A percentile compares a stretch with the other conserved stretches of the same genome.
Evolutionary conservation across 192 early-diverging fungal species (phyloP).

Genomic region (Gonapodya prolifera): DNA sequence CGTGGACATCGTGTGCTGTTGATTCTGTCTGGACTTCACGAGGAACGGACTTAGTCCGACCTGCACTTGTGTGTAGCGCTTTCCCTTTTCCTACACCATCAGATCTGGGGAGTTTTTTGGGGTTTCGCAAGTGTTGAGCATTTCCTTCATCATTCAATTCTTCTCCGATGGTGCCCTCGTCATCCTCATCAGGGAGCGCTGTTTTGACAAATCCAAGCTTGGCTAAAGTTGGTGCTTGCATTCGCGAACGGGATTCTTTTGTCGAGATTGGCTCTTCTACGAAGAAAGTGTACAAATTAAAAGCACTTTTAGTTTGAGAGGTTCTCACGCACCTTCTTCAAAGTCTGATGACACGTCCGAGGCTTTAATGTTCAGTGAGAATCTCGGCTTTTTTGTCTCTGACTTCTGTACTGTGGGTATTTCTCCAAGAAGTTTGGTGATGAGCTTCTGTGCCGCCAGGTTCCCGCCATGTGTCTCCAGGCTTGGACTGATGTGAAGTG

Average conservation of each 20-base stretch:
- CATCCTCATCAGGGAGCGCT: neutral
- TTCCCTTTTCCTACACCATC: neutral
- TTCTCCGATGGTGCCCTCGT: neutral
- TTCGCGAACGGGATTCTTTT: neutral
- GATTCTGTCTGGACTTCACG: neutral
- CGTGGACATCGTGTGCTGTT: neutral
- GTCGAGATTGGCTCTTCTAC: neutral
- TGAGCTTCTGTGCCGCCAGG: neutral
- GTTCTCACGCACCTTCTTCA: neutral
- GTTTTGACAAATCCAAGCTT: neutral
- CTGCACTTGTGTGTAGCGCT: neutral
- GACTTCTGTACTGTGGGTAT: neutral
- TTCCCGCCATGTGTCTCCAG: neutral
- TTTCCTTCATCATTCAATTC: neutral
- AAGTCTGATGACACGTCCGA: neutral
- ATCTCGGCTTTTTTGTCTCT: neutral
- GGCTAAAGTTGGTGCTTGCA: neutral
- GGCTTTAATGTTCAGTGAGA: neutral
- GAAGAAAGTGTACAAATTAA: neutral
- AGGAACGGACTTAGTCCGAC: neutral
- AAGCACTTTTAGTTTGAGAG: too few relatives aligned
- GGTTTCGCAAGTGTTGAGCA: neutral
- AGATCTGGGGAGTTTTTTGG: neutral
- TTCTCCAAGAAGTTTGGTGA: neutral
- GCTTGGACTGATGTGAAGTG: neutral